Conservation (phyloP, 192 early-diverging fungal genomes). For the Backusella sp. region DNA sequence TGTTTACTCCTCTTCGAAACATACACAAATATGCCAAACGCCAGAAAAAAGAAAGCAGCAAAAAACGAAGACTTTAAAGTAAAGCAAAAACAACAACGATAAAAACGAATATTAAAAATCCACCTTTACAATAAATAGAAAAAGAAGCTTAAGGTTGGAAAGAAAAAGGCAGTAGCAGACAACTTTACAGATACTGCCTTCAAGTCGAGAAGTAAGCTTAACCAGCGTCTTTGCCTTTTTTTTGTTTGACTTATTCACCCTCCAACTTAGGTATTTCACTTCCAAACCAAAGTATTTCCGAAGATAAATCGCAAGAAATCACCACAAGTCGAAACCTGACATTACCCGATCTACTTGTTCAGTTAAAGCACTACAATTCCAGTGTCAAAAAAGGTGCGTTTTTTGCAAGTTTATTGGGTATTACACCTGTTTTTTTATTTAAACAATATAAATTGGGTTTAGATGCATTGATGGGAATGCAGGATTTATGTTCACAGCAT, state of each 20-base stretch:
- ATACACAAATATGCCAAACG: conserved; percentile 47
- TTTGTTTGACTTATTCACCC: conserved; percentile 39
- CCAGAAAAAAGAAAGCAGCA: conserved; percentile 66
- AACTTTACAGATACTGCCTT: conserved; percentile 85
- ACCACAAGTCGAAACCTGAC: conserved; percentile 80
- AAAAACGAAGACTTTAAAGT: conserved; percentile 80
- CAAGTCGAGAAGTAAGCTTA: conserved; percentile 62
- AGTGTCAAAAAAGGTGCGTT: conserved; percentile 45
- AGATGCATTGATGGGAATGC: conserved; percentile 50
- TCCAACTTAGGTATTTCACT: conserved; percentile 76
- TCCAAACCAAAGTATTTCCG: conserved; percentile 74
- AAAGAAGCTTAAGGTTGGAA: conserved; percentile 90
- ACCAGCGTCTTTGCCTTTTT: conserved; percentile 46
- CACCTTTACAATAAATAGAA: conserved; percentile 48
- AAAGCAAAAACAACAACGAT: not conserved
- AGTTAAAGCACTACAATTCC: conserved; percentile 78
- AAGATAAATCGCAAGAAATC: conserved; percentile 69
- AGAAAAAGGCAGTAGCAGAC: conserved; percentile 72
- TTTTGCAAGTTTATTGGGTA: too few relatives aligned
- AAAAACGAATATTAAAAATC: not conserved
- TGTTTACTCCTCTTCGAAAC: not conserved
- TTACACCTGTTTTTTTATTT: not conserved
- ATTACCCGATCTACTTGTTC: conserved; percentile 68
- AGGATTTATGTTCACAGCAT: conserved; percentile 47
- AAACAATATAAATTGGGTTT: not conserved